Evolutionary conservation across 2,329 filamentous ascomycete genomes (phyloP).

Genomic region (Scolecobasidium constrictum): DNA sequence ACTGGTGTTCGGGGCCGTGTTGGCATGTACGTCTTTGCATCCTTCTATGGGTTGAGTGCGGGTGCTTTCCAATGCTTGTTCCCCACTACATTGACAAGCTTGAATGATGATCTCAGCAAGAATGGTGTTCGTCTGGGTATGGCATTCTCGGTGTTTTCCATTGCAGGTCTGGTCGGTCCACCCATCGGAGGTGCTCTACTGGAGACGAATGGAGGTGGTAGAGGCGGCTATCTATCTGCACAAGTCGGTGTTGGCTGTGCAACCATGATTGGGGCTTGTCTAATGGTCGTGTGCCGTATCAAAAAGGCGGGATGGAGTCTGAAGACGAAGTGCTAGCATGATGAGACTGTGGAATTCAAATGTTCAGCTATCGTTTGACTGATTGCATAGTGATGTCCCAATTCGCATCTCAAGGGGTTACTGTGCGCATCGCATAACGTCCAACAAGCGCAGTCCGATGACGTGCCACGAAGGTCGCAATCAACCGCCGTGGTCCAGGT

Average conservation of each 20-base stretch:
- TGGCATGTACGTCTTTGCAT: constrained; percentile 51
- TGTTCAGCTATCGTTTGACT: background rate
- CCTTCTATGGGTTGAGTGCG: constrained; percentile 52
- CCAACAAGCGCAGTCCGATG: too few species aligned
- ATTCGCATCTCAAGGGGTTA: too few species aligned
- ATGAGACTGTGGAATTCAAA: background rate
- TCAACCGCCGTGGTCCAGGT: too few species aligned
- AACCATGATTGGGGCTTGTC: background rate
- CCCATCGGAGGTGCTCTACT: constrained; percentile 11
- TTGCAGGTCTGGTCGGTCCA: constrained; percentile 25
- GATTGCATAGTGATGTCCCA: too few species aligned
- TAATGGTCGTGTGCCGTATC: background rate
- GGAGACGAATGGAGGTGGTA: constrained; percentile 14
- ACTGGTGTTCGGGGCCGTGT: constrained; percentile 40
- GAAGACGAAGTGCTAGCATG: background rate
- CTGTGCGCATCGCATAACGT: too few species aligned
- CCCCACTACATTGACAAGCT: constrained; percentile 47
- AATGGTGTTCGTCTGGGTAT: constrained; percentile 46
- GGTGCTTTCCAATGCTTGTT: constrained; percentile 57
- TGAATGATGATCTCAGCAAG: constrained; percentile 43
- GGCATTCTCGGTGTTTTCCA: constrained; percentile 42
- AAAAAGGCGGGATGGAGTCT: constrained; percentile 12
- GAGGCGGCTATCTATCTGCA: constrained; percentile 40
- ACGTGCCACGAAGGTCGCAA: too few species aligned
- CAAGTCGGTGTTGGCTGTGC: constrained; percentile 12